Base-by-base conservation (phyloP, 768 basidiomycete species). In the Dacryopinax spathularia region DNA sequence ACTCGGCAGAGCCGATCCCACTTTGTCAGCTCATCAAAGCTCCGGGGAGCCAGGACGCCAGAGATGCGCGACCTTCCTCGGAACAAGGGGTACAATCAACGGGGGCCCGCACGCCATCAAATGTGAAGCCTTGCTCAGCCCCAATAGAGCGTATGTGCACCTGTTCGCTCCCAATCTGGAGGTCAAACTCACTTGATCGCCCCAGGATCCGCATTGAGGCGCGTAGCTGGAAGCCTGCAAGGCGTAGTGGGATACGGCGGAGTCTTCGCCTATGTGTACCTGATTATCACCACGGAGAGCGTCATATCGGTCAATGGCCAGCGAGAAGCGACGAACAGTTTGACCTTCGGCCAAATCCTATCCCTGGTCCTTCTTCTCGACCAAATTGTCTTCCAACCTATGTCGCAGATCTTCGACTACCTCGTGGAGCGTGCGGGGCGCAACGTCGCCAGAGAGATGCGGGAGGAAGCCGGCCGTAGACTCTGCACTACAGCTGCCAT, bases 341-440 rank as follows among this genome's bases (percentile, higher is more conserved):
- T 56, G 48, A 56, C 48, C 15, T 56, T 56, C 48, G 48, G 48
- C 5, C 48, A 56, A 29, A 56, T 56, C 48, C 48, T 56, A 9
- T 56, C 48, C 6, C 48, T 56, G 13, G 48, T 56, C 48, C 25
- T 56, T 10, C 48, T 56, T 4, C 48, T 56, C 48, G 48, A 56
- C 48, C 48, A 56, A 31, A 56, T 56, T 29, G 29, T 56, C 25
- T 56, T 56, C 29, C 48, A 56, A 18, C 48, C 48, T 29, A 56
- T 56, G 48, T 27, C 48, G 6, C 48, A 56, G 29, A 56, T 56
- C 10, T 56, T 56, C 48, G 31, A 56, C 18, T 31, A 10, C 6
- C 48, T 56, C 13, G 25, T 56, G 29, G 48, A 56, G 25, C 10
- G 48, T 2, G 48, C 48, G 48, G 12, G 25, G 13, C 13, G 31